Percentiles rank a stretch among this genome's conserved stretches.
Evolutionary conservation across 2,329 filamentous ascomycete species (phyloP).

Genomic region (Exophiala mesophila): DNA sequence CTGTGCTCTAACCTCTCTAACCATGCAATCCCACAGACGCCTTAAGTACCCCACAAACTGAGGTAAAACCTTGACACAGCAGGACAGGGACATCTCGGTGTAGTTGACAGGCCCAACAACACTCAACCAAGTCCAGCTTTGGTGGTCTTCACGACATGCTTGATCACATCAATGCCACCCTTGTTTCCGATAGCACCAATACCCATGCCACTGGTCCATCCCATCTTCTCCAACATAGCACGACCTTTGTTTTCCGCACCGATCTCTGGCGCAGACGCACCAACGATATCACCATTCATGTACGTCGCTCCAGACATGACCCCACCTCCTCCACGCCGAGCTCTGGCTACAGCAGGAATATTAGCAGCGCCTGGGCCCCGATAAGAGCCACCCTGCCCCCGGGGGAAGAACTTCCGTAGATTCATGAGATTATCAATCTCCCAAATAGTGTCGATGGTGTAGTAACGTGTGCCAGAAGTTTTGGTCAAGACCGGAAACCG

Average conservation of each 20-base stretch:
- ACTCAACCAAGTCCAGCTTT: conserved; percentile 71
- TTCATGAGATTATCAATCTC: conserved; percentile 35
- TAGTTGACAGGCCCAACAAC: neutral
- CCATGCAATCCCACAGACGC: too few species aligned
- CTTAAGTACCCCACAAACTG: too few species aligned
- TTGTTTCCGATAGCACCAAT: conserved; percentile 78
- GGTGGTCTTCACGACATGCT: conserved; percentile 78
- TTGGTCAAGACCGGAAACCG: conserved; percentile 76
- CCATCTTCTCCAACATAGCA: conserved; percentile 93
- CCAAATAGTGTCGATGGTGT: conserved; percentile 52
- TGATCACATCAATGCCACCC: conserved; percentile 79
- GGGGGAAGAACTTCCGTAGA: conserved; percentile 25
- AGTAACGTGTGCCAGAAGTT: conserved; percentile 60
- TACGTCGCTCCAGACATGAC: conserved; percentile 53
- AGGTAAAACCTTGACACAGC: too few species aligned
- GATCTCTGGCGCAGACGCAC: conserved; percentile 77
- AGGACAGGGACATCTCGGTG: neutral
- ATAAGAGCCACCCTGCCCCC: conserved; percentile 11
- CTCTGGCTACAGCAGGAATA: conserved; percentile 25
- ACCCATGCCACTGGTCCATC: conserved; percentile 82
- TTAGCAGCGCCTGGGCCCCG: conserved; percentile 3
- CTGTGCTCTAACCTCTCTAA: too few species aligned
- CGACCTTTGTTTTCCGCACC: conserved; percentile 77
- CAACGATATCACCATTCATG: conserved; percentile 82
- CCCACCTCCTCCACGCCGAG: conserved; percentile 32